These are phyloP conservation scores for Amanita thiersii DNA, from an alignment of 768 basidiomycete species.

Conservation along the genomic window DNA sequence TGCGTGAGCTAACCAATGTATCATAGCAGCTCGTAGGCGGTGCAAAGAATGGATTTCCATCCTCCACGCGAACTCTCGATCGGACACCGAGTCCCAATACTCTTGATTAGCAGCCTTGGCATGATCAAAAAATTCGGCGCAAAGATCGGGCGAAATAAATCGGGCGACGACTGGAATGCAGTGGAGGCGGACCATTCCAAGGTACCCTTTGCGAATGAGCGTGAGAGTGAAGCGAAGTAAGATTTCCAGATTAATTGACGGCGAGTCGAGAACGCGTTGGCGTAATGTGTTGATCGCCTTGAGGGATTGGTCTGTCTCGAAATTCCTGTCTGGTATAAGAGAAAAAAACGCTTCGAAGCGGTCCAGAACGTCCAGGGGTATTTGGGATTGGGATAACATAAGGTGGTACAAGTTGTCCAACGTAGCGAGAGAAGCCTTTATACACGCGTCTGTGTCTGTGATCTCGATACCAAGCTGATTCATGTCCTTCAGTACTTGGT, in stretches of 20 bases:
- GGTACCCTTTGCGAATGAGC: conserved; percentile 31
- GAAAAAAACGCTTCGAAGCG: conserved; percentile 14
- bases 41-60: conserved; percentile 11
- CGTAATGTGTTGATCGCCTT: conserved; percentile 15
- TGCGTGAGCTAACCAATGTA: conserved; percentile 31
- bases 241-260: conserved; percentile 18
- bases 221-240: conserved; percentile 24
- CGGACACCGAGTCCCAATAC: conserved; percentile 14
- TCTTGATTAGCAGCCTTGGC: conserved; percentile 17
- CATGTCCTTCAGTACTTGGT: conserved; percentile 23
- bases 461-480: conserved; percentile 19
- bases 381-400: neutral
- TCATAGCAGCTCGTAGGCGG: conserved; percentile 28
- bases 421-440: conserved; percentile 18
- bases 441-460: conserved; percentile 20
- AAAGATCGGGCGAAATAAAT: conserved; percentile 26
- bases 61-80: conserved; percentile 3
- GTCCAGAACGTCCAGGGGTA: neutral
- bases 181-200: conserved; percentile 11
- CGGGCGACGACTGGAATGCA: conserved; percentile 33
- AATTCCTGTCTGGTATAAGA: conserved; percentile 10
- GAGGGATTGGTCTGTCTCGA: conserved; percentile 1
- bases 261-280: conserved; percentile 17
- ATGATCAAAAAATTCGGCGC: conserved; percentile 30
- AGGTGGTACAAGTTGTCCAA: conserved; percentile 10